Evolutionary conservation across 352 stramenopile genomes (phyloP), one percentile per base, ranked within the genome.

Genomic region (Globisporangium solare): DNA sequence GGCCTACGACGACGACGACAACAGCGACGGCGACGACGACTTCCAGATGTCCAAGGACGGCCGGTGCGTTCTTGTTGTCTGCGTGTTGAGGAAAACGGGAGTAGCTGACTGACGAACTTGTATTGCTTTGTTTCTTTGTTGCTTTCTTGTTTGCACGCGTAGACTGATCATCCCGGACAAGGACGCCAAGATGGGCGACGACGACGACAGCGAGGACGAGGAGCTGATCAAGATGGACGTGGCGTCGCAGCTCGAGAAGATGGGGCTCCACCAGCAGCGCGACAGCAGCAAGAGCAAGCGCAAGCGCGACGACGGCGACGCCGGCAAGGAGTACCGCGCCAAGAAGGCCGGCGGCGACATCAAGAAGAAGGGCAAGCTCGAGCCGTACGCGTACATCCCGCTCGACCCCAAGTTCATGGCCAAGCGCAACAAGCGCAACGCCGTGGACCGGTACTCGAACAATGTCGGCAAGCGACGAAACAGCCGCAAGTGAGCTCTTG

Each of bases 301-400:
- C 51, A 91, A 90, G 71, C 79, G 80, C 39, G 76, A 73, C 39
- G 85, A 92, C 46, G 76, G 82, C 31, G 68, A 83, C 37, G 64
- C 66, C 53, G 96, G 96, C 41, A 81, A 90, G 49, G 85, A 96
- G 50, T 99, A 98, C 76, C 93, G 94, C 35, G 85, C 86, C 0
- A 98, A 97, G 79, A 99, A 98, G 76, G 93, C 95, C 17, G 91
- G 92, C 21, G 96, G 96, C 51, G 96, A 99, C 72, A 82, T 98
- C 27, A 98, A 96, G 76, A 97, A 96, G 69, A 98, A 98, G 86
- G 90, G 88, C 69, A 98, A 98, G 74, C 91, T 98, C 31, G 95
- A 99, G 67, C 96, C 96, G 52, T 99, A 98, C 71, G 95, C 96
- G 10, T 99, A 98, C 79, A 97, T 99, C 60, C 95, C 95, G 53